phyloP scores from a whole-genome alignment of 164 flowering plant genomes.

The Protea cynaroides region DNA sequence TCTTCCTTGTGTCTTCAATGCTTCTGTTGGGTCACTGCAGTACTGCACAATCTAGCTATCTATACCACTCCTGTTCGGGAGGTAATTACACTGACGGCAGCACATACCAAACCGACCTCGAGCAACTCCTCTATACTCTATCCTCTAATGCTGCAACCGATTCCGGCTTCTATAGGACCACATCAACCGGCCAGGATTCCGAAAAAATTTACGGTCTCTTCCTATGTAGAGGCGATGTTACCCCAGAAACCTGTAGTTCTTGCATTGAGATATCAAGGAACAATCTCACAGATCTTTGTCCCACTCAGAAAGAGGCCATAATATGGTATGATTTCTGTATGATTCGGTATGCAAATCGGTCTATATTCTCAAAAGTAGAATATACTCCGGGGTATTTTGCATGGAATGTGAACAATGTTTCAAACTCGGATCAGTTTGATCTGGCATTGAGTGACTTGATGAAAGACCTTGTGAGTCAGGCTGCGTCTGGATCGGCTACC shows the following conservation, averaged over 20 bases:
- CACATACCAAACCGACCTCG: no score
- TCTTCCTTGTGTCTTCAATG: no score
- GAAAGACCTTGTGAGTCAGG: neutral
- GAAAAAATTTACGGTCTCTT: neutral
- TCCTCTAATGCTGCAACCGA: neutral
- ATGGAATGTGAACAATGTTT: neutral
- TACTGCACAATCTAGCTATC: no score
- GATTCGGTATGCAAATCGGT: neutral
- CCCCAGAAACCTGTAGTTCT: neutral
- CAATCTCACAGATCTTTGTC: neutral
- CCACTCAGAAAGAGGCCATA: neutral
- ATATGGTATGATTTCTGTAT: neutral
- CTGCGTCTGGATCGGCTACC: neutral
- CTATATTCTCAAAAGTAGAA: neutral
- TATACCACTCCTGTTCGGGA: no score
- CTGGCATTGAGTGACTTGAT: neutral
- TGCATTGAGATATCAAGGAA: constrained; percentile 18
- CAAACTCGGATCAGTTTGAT: neutral
- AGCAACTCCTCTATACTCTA: no score
- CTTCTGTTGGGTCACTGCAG: no score
- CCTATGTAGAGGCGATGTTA: constrained; percentile 8
- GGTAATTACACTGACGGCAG: no score
- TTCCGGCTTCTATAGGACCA: neutral
- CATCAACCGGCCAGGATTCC: neutral
- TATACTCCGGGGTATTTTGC: neutral